These are phyloP conservation scores for Umbelopsis isabellina DNA, from an alignment of 192 early-diverging fungal species.

Conservation along the genomic window DNA sequence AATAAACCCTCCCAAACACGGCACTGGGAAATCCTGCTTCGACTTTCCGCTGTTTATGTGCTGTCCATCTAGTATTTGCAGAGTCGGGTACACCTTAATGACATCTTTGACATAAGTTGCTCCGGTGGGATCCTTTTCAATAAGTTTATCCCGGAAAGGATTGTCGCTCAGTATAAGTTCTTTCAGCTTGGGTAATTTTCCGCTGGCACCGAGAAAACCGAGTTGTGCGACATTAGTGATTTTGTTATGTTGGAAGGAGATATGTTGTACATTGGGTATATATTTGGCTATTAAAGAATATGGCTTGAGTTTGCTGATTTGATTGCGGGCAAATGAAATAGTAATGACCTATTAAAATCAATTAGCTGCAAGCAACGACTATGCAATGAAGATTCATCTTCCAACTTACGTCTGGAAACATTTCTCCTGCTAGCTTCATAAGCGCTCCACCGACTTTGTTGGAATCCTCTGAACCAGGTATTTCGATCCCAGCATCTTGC, in stretches of 20 bases:
- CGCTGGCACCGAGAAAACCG: background rate
- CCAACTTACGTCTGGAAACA: constrained; percentile 1
- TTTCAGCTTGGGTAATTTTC: constrained; percentile 2
- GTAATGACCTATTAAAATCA: background rate
- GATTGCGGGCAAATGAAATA: constrained; percentile 8
- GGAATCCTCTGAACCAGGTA: constrained; percentile 17
- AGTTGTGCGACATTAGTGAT: constrained; percentile 9
- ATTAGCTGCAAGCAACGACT: background rate
- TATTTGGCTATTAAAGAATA: constrained; percentile 9
- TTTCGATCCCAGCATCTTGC: constrained; percentile 26
- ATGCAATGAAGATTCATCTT: too few relatives aligned
- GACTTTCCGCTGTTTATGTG: background rate
- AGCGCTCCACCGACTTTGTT: background rate
- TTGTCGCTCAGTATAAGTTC: constrained; percentile 1
- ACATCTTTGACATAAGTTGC: background rate
- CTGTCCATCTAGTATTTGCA: constrained; percentile 5
- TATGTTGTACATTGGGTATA: constrained; percentile 21
- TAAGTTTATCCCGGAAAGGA: background rate
- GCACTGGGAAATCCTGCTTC: background rate
- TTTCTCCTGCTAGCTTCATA: constrained; percentile 10
- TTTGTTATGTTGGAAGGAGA: constrained; percentile 14
- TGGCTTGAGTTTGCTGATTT: constrained; percentile 11
- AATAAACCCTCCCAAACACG: background rate
- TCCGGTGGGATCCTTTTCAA: background rate
- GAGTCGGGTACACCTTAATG: background rate